These are phyloP conservation scores for Apiotrichum veenhuisii DNA, from an alignment of 1,284 basidiomycete species.

Conservation along the genomic window DNA sequence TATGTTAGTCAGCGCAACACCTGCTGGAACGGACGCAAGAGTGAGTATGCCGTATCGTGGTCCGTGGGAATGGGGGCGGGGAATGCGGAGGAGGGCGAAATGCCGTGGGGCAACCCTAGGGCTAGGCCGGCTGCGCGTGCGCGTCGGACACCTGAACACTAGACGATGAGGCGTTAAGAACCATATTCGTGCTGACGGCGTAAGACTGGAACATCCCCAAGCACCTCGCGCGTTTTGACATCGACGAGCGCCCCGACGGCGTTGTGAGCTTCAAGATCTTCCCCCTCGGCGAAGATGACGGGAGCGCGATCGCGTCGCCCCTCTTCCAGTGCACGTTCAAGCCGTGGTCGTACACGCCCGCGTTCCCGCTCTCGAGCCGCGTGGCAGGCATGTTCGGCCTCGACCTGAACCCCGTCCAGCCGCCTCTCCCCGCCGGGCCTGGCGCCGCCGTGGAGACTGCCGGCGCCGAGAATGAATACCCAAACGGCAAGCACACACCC, in stretches of 20 bases:
- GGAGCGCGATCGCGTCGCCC: background rate
- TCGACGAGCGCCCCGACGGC: conserved; percentile 1
- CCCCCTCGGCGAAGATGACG: conserved; percentile 1
- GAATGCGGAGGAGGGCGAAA: too few relatives aligned
- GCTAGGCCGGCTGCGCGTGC: too few relatives aligned
- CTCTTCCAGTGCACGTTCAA: conserved; percentile 4
- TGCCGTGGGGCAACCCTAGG: too few relatives aligned
- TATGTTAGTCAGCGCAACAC: conserved; percentile 12
- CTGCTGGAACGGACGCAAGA: conserved; percentile 11
- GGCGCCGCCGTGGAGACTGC: background rate
- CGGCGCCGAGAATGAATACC: background rate
- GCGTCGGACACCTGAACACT: too few relatives aligned
- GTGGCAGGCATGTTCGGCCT: background rate
- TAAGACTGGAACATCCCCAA: conserved; percentile 14
- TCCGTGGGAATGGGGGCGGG: too few relatives aligned
- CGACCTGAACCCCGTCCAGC: conserved; percentile 6
- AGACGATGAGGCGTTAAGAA: too few relatives aligned
- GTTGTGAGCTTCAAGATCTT: conserved; percentile 3
- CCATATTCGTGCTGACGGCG: background rate
- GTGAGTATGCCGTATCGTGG: background rate
- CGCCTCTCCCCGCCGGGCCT: background rate
- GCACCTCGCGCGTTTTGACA: conserved; percentile 10
- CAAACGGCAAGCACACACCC: background rate
- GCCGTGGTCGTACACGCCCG: conserved; percentile 3
- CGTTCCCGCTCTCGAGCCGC: conserved; percentile 6